phyloP scores from a whole-genome alignment of 208 protist genomes.

The Phytomonas sp. region DNA sequence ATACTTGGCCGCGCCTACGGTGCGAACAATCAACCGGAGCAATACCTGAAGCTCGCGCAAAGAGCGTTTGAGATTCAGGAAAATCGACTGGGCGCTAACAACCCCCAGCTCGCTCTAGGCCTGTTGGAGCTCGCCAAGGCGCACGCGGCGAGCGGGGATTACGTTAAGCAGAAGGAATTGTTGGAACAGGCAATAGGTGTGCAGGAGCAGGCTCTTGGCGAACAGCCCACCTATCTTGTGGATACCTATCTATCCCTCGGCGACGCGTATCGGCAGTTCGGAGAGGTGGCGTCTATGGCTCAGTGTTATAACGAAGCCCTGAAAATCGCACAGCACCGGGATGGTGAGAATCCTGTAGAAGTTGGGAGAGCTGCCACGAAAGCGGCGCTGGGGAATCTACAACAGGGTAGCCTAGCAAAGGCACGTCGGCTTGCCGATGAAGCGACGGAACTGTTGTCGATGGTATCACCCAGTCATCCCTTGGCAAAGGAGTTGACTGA shows the following conservation, averaged over 20 bases:
- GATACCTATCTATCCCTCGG: conserved; percentile 65
- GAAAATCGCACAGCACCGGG: conserved; percentile 54
- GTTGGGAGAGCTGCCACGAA: conserved; percentile 53
- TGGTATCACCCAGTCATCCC: conserved; percentile 25
- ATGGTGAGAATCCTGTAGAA: conserved; percentile 47
- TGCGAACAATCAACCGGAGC: conserved; percentile 33
- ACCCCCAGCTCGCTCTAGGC: conserved; percentile 72
- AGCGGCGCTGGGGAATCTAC: conserved; percentile 44
- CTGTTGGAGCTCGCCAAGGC: conserved; percentile 64
- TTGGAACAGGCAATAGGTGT: conserved; percentile 69
- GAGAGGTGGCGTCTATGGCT: conserved; percentile 37
- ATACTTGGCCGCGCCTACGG: conserved; percentile 61
- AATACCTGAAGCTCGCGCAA: conserved; percentile 55
- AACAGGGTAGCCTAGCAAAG: conserved; percentile 34
- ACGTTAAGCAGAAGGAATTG: conserved; percentile 55
- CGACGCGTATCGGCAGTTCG: conserved; percentile 55
- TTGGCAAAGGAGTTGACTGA: conserved; percentile 27
- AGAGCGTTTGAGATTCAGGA: conserved; percentile 69
- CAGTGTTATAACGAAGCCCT: conserved; percentile 68
- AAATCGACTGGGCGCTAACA: conserved; percentile 47
- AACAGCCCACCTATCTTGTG: conserved; percentile 62
- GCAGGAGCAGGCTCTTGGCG: conserved; percentile 76
- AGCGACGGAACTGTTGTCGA: conserved; percentile 13
- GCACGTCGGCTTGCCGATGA: conserved; percentile 34
- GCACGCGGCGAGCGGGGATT: conserved; percentile 53